phyloP scores from a whole-genome alignment of 2,329 filamentous ascomycete genomes.

The Colletotrichum falcatum region DNA sequence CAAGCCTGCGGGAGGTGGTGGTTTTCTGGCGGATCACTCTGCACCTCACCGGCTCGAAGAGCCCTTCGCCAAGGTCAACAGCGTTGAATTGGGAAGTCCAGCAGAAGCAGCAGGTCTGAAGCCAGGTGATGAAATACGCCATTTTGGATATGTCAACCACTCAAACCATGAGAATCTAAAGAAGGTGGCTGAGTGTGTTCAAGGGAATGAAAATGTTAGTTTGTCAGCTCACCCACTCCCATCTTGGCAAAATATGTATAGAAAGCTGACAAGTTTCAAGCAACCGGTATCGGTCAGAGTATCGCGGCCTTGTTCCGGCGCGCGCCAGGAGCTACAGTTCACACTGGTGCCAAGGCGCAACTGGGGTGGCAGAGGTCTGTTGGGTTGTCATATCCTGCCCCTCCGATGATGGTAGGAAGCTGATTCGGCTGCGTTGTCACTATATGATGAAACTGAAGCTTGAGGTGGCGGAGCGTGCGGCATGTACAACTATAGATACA shows the following conservation, averaged over 20 bases:
- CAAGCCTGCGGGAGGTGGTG: neutral
- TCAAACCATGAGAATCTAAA: slow-evolving; percentile 87
- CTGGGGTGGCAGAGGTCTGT: slow-evolving; percentile 90
- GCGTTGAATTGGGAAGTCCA: slow-evolving; percentile 81
- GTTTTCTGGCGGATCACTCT: slow-evolving; percentile 36
- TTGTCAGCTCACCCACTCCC: slow-evolving; percentile 17
- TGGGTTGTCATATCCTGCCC: slow-evolving; percentile 92
- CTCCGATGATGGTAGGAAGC: slow-evolving; percentile 60
- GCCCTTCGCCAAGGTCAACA: slow-evolving; percentile 92
- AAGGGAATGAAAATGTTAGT: slow-evolving; percentile 89
- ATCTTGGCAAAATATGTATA: neutral
- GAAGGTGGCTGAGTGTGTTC: slow-evolving; percentile 90
- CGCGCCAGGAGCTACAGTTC: slow-evolving; percentile 72
- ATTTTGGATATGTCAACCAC: slow-evolving; percentile 86
- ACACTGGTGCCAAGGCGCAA: slow-evolving; percentile 80
- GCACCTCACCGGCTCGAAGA: slow-evolving; percentile 51
- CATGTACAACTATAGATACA: neutral
- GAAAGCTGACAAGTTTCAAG: slow-evolving; percentile 58
- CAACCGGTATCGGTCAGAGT: slow-evolving; percentile 77
- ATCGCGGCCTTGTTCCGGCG: slow-evolving; percentile 59
- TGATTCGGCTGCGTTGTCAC: neutral
- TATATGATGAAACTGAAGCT: no score
- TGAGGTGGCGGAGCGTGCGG: no score
- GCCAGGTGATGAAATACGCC: slow-evolving; percentile 82
- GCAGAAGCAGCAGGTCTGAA: slow-evolving; percentile 85